Evolutionary conservation across 371 early-diverging fungal genomes (phyloP), one percentile per base, ranked within the genome.

Genomic region (Blastocladiella emersonii): DNA sequence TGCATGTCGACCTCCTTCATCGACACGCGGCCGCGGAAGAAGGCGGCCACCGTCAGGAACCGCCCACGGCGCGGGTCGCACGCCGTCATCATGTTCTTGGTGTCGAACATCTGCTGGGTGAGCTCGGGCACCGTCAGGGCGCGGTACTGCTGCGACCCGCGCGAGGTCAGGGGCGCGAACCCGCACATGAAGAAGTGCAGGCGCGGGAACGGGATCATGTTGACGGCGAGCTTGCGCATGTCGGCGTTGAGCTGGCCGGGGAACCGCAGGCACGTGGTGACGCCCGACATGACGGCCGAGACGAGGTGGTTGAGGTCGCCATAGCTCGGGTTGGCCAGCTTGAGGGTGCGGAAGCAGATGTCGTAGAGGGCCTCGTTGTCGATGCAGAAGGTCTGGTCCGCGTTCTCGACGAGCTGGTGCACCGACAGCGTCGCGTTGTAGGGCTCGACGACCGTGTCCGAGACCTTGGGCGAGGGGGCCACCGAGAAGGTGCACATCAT

Each of bases 171-270:
- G 48, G 96, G 96, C 49, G 93, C 88, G 71, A 94, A 95, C 67
- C 92, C 88, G 64, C 92, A 91, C 76, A 95, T 78, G 32, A 94
- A 94, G 85, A 95, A 95, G 83, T 95, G 91, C 75, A 92, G 89
- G 77, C 93, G 89, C 65, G 95, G 98, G 78, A 91, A 98, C 56
- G 99, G 99, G 53, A 98, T 89, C 92, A 98, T 88, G 84, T 98
- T 98, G 63, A 98, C 99, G 62, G 95, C 96, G 44, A 97, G 79
- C 76, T 98, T 98, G 70, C 99, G 88, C 61, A 98, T 76, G 73
- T 98, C 99, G 64, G 94, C 86, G 80, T 98, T 97, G 55, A 98
- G 80, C 75, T 98, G 99, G 66, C 99, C 99, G 63, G 99, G 99
- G 88, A 98, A 98, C 72, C 99, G 90, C 62, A 98, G 82, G 64